Conservation (phyloP, 2,329 filamentous ascomycete species). For the Colletotrichum sp. region DNA sequence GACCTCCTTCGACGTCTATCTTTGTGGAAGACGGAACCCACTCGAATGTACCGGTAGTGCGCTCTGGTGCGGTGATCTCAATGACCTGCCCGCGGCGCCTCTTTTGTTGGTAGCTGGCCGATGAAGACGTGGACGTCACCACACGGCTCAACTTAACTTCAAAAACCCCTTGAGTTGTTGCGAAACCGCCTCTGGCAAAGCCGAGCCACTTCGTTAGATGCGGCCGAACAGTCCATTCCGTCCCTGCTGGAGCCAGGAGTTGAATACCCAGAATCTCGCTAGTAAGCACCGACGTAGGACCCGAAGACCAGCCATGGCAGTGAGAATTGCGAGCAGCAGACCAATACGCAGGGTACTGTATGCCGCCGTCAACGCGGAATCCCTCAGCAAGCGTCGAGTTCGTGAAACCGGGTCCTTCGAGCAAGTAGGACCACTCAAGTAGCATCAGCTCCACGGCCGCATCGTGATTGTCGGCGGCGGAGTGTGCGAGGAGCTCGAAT, state of each 20-base stretch:
- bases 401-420: slow-evolving; percentile 42
- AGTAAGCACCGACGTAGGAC: slow-evolving; percentile 36
- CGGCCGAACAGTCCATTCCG: slow-evolving; percentile 30
- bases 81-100: slow-evolving; percentile 11
- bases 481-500: slow-evolving; percentile 40
- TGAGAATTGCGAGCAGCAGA: slow-evolving; percentile 34
- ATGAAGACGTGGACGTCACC: slow-evolving; percentile 4
- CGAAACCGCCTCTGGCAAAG: slow-evolving; percentile 40
- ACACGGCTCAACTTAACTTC: slow-evolving; percentile 32
- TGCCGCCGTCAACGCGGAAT: slow-evolving; percentile 39
- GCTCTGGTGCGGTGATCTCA: slow-evolving; percentile 17
- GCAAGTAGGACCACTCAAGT: slow-evolving; percentile 43
- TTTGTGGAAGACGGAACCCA: slow-evolving; percentile 16
- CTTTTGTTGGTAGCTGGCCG: not conserved
- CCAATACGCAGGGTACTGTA: slow-evolving; percentile 36
- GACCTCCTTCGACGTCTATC: slow-evolving; percentile 17
- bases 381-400: slow-evolving; percentile 47
- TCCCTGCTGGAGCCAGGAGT: slow-evolving; percentile 27
- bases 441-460: slow-evolving; percentile 46
- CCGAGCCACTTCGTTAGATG: slow-evolving; percentile 35
- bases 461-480: slow-evolving; percentile 37
- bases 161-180: slow-evolving; percentile 34
- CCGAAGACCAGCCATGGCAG: slow-evolving; percentile 40
- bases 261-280: slow-evolving; percentile 32
- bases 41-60: slow-evolving; percentile 21